Evolutionary conservation across 2,329 filamentous ascomycete species (phyloP), one percentile per base, ranked within the genome.

Genomic region (Diaporthe helianthi): DNA sequence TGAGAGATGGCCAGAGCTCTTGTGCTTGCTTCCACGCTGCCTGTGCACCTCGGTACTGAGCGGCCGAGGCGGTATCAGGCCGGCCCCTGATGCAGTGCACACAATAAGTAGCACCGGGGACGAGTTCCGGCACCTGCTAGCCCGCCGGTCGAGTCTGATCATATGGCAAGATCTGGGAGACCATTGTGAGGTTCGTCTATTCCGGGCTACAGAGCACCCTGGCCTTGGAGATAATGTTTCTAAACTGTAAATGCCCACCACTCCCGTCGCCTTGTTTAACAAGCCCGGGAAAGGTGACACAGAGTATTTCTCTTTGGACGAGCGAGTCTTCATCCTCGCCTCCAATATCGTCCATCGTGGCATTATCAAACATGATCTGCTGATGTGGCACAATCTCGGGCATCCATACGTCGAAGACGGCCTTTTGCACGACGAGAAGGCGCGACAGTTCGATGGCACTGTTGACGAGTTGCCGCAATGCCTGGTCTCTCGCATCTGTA

Each of bases 201-300:
- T 86, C 83, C 10, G 83, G 80, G 61, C 80, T 80, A 75, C 89
- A 91, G 58, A 91, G 78, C 6, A 92, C 89, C 73, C 85, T 86
- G n/a, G 89, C 87, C 78, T 90, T 92, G 69, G 85, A 81, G 72
- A 92, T 86, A 54, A 91, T 83, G 75, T 91, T 92, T 51, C 83
- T 82, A 71, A 87, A 85, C 74, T 90, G 85, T 73, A 86, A 78
- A 71, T 89, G 85, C 47, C 85, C 84, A 29, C 89, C 90, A 71
- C 84, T 86, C 79, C 90, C 89, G 76, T 91, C 88, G 7, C 89
- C 89, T 26, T 83, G 80, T 79, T 92, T 92, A 68, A 89, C 81
- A 26, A 92, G 83, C 8, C 86, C 87, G 1, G 90, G 90, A 68
- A 90, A 92, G 2, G 86, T 87, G 26, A 90, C 85, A 76, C 89